A percentile compares a stretch with the other conserved stretches of the same genome.
These are phyloP conservation scores for Xylaria sp. DNA, from an alignment of 2,329 filamentous ascomycete genomes.

Conservation along the genomic window DNA sequence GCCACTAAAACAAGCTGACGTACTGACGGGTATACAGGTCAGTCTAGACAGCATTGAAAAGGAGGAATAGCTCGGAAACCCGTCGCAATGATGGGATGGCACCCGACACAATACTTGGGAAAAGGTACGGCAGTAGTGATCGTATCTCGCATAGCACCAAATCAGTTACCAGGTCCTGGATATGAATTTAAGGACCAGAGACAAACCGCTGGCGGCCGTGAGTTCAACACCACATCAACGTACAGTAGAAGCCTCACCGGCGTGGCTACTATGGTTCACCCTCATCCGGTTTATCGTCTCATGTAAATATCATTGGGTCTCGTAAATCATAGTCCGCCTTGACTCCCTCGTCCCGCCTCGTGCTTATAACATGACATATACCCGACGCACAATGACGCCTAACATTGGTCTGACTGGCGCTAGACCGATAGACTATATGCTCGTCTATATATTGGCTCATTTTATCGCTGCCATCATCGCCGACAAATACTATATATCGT, in stretches of 20 bases:
- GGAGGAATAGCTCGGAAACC: background rate
- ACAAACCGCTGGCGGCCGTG: background rate
- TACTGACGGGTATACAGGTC: background rate
- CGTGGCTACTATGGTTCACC: background rate
- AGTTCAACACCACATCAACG: background rate
- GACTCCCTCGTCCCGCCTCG: background rate
- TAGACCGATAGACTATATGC: background rate
- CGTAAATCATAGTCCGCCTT: slow-evolving; percentile 1
- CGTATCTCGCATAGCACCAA: background rate
- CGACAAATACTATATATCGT: background rate
- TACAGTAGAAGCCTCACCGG: slow-evolving; percentile 1
- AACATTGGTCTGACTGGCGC: background rate
- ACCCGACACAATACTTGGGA: background rate
- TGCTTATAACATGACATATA: background rate
- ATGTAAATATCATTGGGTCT: background rate
- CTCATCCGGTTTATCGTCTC: background rate
- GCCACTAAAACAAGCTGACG: background rate
- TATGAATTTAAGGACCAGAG: background rate
- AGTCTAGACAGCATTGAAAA: background rate
- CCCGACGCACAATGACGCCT: background rate
- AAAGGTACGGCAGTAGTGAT: background rate
- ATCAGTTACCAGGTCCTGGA: background rate
- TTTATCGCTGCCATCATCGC: background rate
- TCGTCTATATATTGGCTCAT: background rate
- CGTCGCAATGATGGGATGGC: background rate